Base-by-base conservation (phyloP, 306 rosid genomes). In the Cicer arietinum region DNA sequence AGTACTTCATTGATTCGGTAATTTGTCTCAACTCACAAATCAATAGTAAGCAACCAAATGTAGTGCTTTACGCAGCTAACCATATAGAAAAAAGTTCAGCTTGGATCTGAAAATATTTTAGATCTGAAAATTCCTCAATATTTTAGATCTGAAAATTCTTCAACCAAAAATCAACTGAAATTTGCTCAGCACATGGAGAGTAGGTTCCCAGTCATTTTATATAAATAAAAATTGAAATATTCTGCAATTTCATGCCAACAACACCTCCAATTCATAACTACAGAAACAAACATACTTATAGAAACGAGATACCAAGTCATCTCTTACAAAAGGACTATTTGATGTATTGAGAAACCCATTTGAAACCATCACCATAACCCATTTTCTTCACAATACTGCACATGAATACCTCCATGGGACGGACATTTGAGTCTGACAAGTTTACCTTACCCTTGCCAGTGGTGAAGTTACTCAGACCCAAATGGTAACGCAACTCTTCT, bases 311-410 rank as follows among this genome's bases (percentile, higher is more conserved):
- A 54, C 73, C 81, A 48, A 83, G 73, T 75, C 80, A 75, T 82
- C 74, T 65, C 66, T 73, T 60, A 59, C 64, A 51, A 69, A 47
- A 0, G 10, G 68, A 62, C 84, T 92, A 90, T 81, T 90, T 90
- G 79, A 92, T 92, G 80, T 92, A 92, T 84, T 88, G 96, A 62
- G 97, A 92, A 76, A 92, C 77, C 97, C 97, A 92, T 79, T 87
- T 90, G 93, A 92, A 90, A 46, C 96, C 97, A 53, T 90, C 97
- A 18, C 97, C 97, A 25, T 90, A 92, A 68, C 97, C 97, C 97
- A 92, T 92, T 84, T 92, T 92, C 81, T 90, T 81, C 59, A 92
- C 97, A 57, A 92, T 86, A 74, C 97, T 92, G 87, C 97, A 92
- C 97, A 92, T 92, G 89, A 90, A 92, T 30, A 90, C 93, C 87